phyloP scores from a whole-genome alignment of 345 rosid genomes.

The Capsella bursapastoris region DNA sequence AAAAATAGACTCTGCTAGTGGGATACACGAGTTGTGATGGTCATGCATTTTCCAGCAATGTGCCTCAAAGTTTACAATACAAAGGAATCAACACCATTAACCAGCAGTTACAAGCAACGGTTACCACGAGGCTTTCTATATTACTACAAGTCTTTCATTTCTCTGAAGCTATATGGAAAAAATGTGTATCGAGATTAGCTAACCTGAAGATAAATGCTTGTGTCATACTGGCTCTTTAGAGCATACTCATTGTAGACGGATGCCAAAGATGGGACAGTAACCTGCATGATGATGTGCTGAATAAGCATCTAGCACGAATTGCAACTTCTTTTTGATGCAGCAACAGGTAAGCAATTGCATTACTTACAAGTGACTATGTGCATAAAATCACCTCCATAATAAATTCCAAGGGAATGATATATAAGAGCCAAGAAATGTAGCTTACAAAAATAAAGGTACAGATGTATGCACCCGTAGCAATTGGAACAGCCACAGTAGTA shows the following conservation, averaged over 20 bases:
- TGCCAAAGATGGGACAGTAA: constrained; percentile 93
- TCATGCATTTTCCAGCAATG: constrained; percentile 19
- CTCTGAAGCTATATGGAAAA: constrained; percentile 1
- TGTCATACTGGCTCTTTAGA: constrained; percentile 93
- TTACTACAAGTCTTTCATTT: constrained; percentile 6
- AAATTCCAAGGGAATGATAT: constrained; percentile 19
- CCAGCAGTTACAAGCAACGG: constrained; percentile 19
- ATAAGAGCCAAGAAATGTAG: constrained; percentile 24
- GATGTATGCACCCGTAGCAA: constrained; percentile 84
- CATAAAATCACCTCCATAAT: constrained; percentile 19
- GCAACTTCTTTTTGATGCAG: constrained; percentile 14
- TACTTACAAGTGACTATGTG: constrained; percentile 10
- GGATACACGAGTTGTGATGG: neutral
- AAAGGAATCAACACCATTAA: neutral
- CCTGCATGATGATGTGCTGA: constrained; percentile 51
- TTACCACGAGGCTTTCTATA: constrained; percentile 5
- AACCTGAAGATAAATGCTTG: constrained; percentile 99
- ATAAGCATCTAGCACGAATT: constrained; percentile 38
- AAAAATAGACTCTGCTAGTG: neutral
- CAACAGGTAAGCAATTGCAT: constrained; percentile 9
- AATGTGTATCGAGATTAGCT: constrained; percentile 25
- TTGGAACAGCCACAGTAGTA: constrained; percentile 72
- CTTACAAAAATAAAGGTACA: constrained; percentile 92
- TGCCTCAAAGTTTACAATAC: constrained; percentile 1
- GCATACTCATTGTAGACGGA: constrained; percentile 98